Evolutionary conservation across 2,329 filamentous ascomycete species (phyloP), one percentile per base, ranked within the genome.

Genomic region (Akanthomyces lecanii): DNA sequence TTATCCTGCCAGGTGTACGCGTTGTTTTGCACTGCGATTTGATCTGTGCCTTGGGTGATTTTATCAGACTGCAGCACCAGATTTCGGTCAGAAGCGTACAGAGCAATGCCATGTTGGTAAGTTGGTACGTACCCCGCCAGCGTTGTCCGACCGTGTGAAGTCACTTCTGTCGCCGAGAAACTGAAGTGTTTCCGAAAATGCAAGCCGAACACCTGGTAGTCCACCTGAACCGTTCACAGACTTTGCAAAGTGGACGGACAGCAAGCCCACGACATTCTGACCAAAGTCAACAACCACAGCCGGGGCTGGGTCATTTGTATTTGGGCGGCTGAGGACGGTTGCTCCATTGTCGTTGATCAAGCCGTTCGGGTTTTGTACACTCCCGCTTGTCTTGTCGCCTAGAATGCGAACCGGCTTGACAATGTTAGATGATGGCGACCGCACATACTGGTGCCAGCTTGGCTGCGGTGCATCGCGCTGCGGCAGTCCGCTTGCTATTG

Each of bases 261-360:
- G 62, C 42, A 76, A 70, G 0, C 81, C 81, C 7, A 76, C 79
- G 4, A 79, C 71, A 61, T 81, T 81, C 58, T 77, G 75, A 1
- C 81, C 81, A 67, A 82, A 82, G 66, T 83, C 81, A n/a, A 82
- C 66, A 16, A 81, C 76, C 10, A 82, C 67, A 1, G 71, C 72
- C 1, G 80, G 78, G 0, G 69, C 61, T 4, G 70, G 66, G 21
- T 28, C 23, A 4, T n/a, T 14, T 14, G n/a, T n/a, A 12, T 18
- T 16, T 14, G 33, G 14, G 8, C 52, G 52, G 16, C 12, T 57
- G 42, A 57, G 11, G 21, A 57, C 12, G 16, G 40, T 57, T 40
- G 40, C 30, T 6, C 54, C 28, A 5, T 40, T 36, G 23, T 42
- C 54, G 33, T 33, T 47, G 40, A 57, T 47, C 5, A 57, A 25